These are phyloP conservation scores for Penicillium malachiteum DNA, from an alignment of 495 filamentous ascomycete genomes.

Conservation along the genomic window DNA sequence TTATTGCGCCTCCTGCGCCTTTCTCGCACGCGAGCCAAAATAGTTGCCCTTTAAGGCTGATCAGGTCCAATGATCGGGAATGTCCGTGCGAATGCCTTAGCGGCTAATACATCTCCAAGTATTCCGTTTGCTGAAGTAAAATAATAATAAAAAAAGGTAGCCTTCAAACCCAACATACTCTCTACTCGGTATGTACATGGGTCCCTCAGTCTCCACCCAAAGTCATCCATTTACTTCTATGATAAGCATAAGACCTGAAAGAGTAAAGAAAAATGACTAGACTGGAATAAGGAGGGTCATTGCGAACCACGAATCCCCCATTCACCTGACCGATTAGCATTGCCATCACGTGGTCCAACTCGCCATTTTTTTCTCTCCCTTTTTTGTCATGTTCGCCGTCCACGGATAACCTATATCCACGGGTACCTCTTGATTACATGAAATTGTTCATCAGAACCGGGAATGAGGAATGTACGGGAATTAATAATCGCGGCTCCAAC, in stretches of 20 bases:
- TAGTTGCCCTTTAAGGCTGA: slow-evolving; percentile 6
- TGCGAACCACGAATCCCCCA: neutral
- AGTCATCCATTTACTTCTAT: too few species aligned
- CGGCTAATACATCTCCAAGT: slow-evolving; percentile 2
- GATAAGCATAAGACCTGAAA: slow-evolving; percentile 11
- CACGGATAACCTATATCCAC: too few species aligned
- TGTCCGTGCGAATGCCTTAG: slow-evolving; percentile 10
- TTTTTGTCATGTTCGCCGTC: too few species aligned
- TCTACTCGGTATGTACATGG: too few species aligned
- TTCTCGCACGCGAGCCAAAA: slow-evolving; percentile 13
- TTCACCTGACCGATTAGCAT: neutral
- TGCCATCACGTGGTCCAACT: neutral
- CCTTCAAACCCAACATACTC: too few species aligned
- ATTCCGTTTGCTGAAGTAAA: slow-evolving; percentile 4
- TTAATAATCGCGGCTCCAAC: neutral
- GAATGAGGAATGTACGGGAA: neutral
- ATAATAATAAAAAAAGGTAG: too few species aligned
- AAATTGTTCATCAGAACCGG: neutral
- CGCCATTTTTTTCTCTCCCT: too few species aligned
- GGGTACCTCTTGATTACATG: neutral
- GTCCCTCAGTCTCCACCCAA: too few species aligned
- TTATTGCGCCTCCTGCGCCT: slow-evolving; percentile 14
- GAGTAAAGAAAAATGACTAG: slow-evolving; percentile 4
- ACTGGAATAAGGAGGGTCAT: neutral
- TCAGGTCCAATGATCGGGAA: slow-evolving; percentile 20